phyloP scores from a whole-genome alignment of 2,329 filamentous ascomycete genomes.

The Hypomyces rosellus region DNA sequence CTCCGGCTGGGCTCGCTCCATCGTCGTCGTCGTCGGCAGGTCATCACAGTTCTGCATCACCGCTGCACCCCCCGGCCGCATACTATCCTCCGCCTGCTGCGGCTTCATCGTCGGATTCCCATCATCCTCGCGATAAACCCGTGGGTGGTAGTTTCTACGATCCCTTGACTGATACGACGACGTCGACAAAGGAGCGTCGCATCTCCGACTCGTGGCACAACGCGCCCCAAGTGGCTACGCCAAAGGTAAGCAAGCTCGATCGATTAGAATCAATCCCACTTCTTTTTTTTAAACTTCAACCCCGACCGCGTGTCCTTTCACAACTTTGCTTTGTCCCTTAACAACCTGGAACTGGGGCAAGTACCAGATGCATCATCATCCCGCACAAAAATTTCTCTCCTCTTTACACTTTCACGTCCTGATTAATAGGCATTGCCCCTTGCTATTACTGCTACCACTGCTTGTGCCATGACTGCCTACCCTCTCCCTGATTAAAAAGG shows the following conservation, averaged over 20 bases:
- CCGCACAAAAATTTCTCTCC: slow-evolving; percentile 5
- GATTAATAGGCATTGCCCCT: slow-evolving; percentile 1
- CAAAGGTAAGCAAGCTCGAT: slow-evolving; percentile 38
- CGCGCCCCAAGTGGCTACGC: slow-evolving; percentile 35
- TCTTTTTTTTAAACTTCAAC: not conserved
- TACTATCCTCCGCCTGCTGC: slow-evolving; percentile 31
- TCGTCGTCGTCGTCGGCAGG: slow-evolving; percentile 14
- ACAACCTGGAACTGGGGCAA: not conserved
- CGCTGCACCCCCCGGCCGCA: slow-evolving; percentile 36
- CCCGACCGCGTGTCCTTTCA: too few species aligned
- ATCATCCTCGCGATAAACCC: slow-evolving; percentile 33
- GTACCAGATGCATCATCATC: slow-evolving; percentile 1
- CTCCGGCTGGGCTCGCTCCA: slow-evolving; percentile 21
- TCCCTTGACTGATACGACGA: slow-evolving; percentile 44
- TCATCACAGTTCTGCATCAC: slow-evolving; percentile 29
- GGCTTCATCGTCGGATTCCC: slow-evolving; percentile 20
- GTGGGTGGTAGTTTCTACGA: slow-evolving; percentile 46
- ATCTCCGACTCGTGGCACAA: slow-evolving; percentile 44
- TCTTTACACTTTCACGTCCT: slow-evolving; percentile 1
- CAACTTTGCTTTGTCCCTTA: not conserved
- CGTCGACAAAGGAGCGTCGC: slow-evolving; percentile 39
- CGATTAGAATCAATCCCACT: slow-evolving; percentile 12
- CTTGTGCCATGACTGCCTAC: too few species aligned
- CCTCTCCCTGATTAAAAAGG: slow-evolving; percentile 12
- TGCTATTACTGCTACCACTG: too few species aligned